Conservation (phyloP, 176 grass and related monocot species). For the Aegilops speltoides region DNA sequence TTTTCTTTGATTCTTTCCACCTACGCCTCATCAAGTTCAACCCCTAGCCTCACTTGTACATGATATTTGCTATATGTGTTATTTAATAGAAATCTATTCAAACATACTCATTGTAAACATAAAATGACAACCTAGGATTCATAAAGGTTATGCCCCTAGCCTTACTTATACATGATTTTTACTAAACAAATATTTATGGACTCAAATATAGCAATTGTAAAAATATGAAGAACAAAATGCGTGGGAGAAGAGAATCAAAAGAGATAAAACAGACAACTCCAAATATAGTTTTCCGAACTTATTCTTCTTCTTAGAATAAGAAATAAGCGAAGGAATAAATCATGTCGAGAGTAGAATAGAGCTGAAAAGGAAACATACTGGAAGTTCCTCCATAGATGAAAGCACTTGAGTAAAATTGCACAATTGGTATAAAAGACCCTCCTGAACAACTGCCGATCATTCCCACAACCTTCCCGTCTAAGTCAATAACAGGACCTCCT, state of each 20-base stretch:
- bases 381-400: background rate
- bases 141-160: background rate
- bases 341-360: background rate
- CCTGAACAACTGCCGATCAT: background rate
- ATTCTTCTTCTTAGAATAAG: background rate
- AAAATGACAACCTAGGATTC: background rate
- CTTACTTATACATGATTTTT: constrained; percentile 4
- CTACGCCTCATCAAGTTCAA: background rate
- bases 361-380: background rate
- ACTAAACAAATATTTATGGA: background rate
- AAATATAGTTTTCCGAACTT: background rate
- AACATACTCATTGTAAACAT: background rate
- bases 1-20: background rate
- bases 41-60: background rate
- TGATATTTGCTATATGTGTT: background rate
- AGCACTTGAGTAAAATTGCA: no score
- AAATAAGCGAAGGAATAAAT: background rate
- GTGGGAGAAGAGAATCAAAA: background rate
- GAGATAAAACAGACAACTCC: background rate
- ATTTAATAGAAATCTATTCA: background rate
- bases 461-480: background rate
- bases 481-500: constrained; percentile 4
- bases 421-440: no score
- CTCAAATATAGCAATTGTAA: background rate
- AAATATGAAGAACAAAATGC: background rate